Conservation (phyloP, 108 stramenopile genomes). For the Seminavis robusta region DNA sequence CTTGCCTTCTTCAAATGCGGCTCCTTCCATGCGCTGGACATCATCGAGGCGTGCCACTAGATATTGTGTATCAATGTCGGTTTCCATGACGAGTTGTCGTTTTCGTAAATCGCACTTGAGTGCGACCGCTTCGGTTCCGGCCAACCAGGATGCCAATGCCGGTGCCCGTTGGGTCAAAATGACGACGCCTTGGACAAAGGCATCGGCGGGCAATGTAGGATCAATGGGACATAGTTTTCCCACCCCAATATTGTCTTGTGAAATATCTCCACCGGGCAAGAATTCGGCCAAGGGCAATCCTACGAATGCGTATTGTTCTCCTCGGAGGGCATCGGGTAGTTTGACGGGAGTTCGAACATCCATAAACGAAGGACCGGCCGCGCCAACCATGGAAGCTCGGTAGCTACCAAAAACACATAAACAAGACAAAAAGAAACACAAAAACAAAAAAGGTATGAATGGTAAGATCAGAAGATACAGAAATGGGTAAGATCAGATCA, state of each 20-base stretch:
- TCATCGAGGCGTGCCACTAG: constrained; percentile 88
- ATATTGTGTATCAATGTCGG: constrained; percentile 93
- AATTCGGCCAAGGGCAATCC: constrained; percentile 89
- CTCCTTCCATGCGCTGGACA: constrained; percentile 81
- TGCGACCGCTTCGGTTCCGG: constrained; percentile 87
- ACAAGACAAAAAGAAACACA: neutral
- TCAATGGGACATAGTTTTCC: constrained; percentile 73
- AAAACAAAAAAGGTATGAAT: constrained; percentile 3
- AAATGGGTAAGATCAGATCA: neutral
- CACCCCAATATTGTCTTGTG: constrained; percentile 73
- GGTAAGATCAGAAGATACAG: neutral
- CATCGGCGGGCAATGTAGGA: constrained; percentile 60
- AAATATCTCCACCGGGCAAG: constrained; percentile 73
- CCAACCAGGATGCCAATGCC: constrained; percentile 90
- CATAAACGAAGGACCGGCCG: constrained; percentile 61
- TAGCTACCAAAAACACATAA: constrained; percentile 24
- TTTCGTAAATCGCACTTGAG: constrained; percentile 84
- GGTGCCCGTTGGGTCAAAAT: constrained; percentile 82
- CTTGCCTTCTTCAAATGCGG: constrained; percentile 90
- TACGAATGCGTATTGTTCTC: constrained; percentile 96
- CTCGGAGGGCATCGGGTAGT: constrained; percentile 91
- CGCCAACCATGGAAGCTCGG: constrained; percentile 54
- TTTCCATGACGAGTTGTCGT: constrained; percentile 87
- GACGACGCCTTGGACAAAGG: constrained; percentile 91
- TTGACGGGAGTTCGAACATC: constrained; percentile 88